Evolutionary conservation across 148 eudicot species (phyloP), one percentile per base, ranked within the genome.

Genomic region (Rhododendron mucronatum): DNA sequence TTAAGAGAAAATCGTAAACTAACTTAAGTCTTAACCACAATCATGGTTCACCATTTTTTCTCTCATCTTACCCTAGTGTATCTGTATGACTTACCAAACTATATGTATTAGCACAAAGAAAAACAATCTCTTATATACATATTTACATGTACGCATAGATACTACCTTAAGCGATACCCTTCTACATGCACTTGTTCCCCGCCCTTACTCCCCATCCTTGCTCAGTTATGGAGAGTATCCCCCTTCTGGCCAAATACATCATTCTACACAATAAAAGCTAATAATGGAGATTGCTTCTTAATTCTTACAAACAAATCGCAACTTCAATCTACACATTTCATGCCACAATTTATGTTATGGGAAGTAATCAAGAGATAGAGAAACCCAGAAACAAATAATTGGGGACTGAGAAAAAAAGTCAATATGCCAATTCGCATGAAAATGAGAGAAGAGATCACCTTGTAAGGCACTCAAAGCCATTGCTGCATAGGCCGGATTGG

Each of bases 391-490:
- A 39, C 35, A 21, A 39, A 59, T 61, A 44, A 82, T 3, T 20
- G 45, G 6, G 39, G 1, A 47, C 0, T 0, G 1, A 37, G 30
- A 4, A 28, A 82, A 26, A n/a, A n/a, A 8, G 71, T 26, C 39
- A 26, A 11, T 23, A 53, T 4, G 28, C 48, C 55, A 30, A 83
- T 15, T 74, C 1, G 3, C 18, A 33, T 55, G 55, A 28, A 69
- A 69, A 77, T 4, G 39, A 86, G 74, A 86, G 20, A 63, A 26
- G 55, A 9, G 69, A 61, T 88, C 84, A 94, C 97, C 98, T 95
- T 95, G 96, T 87, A 95, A 90, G 81, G 96, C 93, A 79, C 89
- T 89, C 91, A 95, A 78, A 73, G 98, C 94, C 57, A 96, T 95
- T 75, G 98, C 95, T 30, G 98, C 96, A 92, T 91, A 91, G 6